phyloP scores from a whole-genome alignment of 306 rosid genomes.

The Prunus mongolica region DNA sequence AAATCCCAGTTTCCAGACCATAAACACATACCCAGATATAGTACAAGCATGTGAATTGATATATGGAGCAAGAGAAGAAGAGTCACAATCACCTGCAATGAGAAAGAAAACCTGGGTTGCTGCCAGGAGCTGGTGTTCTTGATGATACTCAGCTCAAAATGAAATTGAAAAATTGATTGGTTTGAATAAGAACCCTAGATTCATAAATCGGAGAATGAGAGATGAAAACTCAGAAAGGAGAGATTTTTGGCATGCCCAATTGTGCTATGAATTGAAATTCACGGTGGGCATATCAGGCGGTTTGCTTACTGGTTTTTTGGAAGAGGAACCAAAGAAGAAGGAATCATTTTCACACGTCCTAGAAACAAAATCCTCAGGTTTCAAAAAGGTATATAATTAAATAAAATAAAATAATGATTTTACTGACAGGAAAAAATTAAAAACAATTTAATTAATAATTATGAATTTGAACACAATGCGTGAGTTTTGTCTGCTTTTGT shows the following conservation, averaged over 20 bases:
- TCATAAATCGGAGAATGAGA: background rate
- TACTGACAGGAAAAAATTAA: background rate
- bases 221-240: background rate
- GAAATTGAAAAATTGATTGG: background rate
- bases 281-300: background rate
- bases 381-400: background rate
- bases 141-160: background rate
- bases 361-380: background rate
- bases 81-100: background rate
- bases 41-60: background rate
- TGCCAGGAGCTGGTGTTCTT: background rate
- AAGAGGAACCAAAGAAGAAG: background rate
- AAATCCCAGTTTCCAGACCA: conserved; percentile 2
- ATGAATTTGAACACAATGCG: background rate
- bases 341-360: background rate
- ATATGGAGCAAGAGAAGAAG: background rate
- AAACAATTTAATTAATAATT: background rate
- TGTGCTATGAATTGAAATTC: background rate
- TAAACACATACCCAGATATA: background rate
- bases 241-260: background rate
- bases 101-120: background rate
- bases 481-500: background rate
- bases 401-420: too few species aligned
- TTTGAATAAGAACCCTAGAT: background rate
- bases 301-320: background rate